Evolutionary conservation across 2,329 filamentous ascomycete species (phyloP), one percentile per base, ranked within the genome.

Genomic region (Penicillium nordicum): DNA sequence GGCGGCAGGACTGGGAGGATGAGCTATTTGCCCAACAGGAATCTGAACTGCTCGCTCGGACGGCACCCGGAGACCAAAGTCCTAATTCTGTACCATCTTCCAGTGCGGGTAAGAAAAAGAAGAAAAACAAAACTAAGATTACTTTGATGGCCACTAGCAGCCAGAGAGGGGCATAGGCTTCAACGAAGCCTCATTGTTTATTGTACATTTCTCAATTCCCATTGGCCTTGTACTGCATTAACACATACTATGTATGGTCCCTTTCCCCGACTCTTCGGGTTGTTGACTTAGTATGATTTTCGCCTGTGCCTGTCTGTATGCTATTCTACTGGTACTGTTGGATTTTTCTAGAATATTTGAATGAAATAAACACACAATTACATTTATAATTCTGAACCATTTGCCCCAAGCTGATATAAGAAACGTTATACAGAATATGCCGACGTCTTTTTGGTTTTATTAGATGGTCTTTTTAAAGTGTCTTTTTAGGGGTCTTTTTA

Each of bases 1-100:
- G 92, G 92, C 78, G 93, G 16, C 87, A 89, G 65, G 90, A 87
- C 1, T 90, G 87, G 87, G 90, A 96, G 67, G 86, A 88, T 55
- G 84, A 96, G 55, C 71, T 96, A 16, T 78, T 85, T 14, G 81
- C 84, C 1, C 88, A 91, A 53, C 78, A 84, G 48, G 79, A 83
- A 51, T 68, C 65, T 27, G 69, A 72, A 46, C 73, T 83, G 45
- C 73, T 83, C 14, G 80, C 79, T 5, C 78, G 80, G 55, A 77
- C 79, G 7, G 77, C 79, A 56, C 69, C 61, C 18, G 66, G 63
- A 23, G 61, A 58, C 30, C 64, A 57, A 27, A 58, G 49, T 46
- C 5, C 10, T 11, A 27, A 27, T 42, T 25, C 65, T 30, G 52
- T 59, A 7, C 40, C 67, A 18, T 59, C 71, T 7, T 57, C 72